phyloP scores from a whole-genome alignment of 306 rosid species.

The Gynostemma pentaphyllum region DNA sequence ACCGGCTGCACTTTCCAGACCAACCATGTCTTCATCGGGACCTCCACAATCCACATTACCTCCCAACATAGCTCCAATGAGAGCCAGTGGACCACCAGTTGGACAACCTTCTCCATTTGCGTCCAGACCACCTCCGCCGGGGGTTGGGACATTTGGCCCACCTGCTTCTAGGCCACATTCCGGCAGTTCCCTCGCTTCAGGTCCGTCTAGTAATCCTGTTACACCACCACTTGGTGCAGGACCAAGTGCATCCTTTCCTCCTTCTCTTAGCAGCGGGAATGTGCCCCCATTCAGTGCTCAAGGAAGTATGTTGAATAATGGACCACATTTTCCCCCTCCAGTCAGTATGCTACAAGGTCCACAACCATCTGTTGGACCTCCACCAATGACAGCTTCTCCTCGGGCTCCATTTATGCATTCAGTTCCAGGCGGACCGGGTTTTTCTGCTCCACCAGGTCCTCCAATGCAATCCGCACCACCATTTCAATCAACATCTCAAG shows the following conservation, averaged over 20 bases:
- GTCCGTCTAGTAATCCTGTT: constrained; percentile 27
- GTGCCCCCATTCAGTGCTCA: constrained; percentile 27
- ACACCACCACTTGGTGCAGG: constrained; percentile 33
- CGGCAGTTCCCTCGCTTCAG: constrained; percentile 26
- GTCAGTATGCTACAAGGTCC: constrained; percentile 18
- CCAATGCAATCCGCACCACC: constrained; percentile 50
- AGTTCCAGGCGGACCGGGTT: constrained; percentile 14
- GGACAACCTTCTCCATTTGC: constrained; percentile 31
- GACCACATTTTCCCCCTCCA: constrained; percentile 49
- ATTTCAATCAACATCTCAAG: constrained; percentile 43
- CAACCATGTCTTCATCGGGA: constrained; percentile 40
- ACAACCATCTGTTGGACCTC: constrained; percentile 50
- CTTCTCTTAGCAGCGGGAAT: constrained; percentile 22
- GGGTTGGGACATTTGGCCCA: constrained; percentile 21
- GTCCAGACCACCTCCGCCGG: constrained; percentile 45
- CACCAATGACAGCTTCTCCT: constrained; percentile 22
- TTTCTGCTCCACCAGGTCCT: constrained; percentile 35
- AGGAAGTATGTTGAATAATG: constrained; percentile 55
- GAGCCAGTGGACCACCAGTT: constrained; percentile 34
- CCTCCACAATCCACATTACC: constrained; percentile 32
- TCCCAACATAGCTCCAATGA: constrained; percentile 19
- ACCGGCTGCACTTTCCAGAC: constrained; percentile 36
- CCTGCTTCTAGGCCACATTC: constrained; percentile 36
- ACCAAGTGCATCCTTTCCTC: constrained; percentile 35
- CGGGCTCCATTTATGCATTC: constrained; percentile 26